phyloP scores from a whole-genome alignment of 2,329 filamentous ascomycete species.

The Pestalotiopsis sp. region DNA sequence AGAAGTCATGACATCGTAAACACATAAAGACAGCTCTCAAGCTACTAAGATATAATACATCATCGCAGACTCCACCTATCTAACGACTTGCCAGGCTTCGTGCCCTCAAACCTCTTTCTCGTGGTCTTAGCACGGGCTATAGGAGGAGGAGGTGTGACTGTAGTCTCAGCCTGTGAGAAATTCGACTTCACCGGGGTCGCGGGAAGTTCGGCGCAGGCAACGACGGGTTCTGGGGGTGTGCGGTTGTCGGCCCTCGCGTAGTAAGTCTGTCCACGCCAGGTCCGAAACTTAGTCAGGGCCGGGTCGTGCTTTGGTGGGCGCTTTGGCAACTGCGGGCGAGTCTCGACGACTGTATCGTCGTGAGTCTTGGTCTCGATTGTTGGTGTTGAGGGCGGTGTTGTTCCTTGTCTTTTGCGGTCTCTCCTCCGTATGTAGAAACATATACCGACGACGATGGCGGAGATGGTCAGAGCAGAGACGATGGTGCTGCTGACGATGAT shows the following conservation, averaged over 20 bases:
- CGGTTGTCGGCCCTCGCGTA: neutral
- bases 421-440: neutral
- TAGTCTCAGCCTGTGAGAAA: neutral
- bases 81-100: neutral
- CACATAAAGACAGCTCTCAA: neutral
- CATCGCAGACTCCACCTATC: conserved; percentile 4
- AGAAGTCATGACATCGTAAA: neutral
- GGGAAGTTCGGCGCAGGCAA: conserved; percentile 11
- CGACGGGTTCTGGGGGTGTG: neutral
- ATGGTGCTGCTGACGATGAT: neutral
- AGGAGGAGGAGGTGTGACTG: neutral
- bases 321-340: neutral
- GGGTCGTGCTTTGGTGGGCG: neutral
- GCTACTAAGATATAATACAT: neutral
- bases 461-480: neutral
- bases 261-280: conserved; percentile 4
- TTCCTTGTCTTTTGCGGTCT: neutral
- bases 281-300: conserved; percentile 5
- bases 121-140: neutral
- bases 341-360: neutral
- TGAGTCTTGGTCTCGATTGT: neutral
- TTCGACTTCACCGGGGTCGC: conserved; percentile 13
- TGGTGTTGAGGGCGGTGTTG: neutral
- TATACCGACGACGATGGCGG: neutral
- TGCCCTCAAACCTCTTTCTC: neutral